A percentile compares a stretch with the other conserved stretches of the same genome.
phyloP scores from a whole-genome alignment of 805 yeast genomes.

The Candida xiaguanensis region DNA sequence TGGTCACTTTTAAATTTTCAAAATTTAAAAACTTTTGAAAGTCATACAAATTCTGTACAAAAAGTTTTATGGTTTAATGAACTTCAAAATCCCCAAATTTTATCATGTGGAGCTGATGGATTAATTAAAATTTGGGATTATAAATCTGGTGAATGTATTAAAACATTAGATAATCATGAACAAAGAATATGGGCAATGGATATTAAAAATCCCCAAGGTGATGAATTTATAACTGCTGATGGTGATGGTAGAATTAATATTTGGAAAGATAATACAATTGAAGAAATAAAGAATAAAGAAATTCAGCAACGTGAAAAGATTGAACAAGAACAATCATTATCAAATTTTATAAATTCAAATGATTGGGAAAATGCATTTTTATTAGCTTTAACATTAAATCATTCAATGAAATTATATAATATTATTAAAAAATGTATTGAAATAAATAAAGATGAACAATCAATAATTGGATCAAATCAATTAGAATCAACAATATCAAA shows the following conservation, averaged over 20 bases:
- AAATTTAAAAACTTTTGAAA: slow-evolving; percentile 82
- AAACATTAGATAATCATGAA: slow-evolving; percentile 85
- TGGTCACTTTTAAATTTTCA: slow-evolving; percentile 83
- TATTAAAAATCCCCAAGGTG: slow-evolving; percentile 48
- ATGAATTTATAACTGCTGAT: slow-evolving; percentile 77
- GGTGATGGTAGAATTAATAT: slow-evolving; percentile 90
- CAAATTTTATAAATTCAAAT: slow-evolving; percentile 63
- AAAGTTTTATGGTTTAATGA: slow-evolving; percentile 67
- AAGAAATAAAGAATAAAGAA: slow-evolving; percentile 52
- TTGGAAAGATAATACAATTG: slow-evolving; percentile 88
- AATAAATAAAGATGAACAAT: slow-evolving; percentile 45
- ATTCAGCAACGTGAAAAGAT: slow-evolving; percentile 51
- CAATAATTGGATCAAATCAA: slow-evolving; percentile 51
- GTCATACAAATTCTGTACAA: slow-evolving; percentile 91
- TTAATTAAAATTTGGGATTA: slow-evolving; percentile 87
- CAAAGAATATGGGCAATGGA: slow-evolving; percentile 93
- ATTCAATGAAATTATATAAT: slow-evolving; percentile 82
- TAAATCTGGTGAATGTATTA: slow-evolving; percentile 66
- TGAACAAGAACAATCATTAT: slow-evolving; percentile 86
- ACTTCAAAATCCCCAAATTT: slow-evolving; percentile 52
- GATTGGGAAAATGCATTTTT: slow-evolving; percentile 90
- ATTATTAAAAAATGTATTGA: slow-evolving; percentile 63
- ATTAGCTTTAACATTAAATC: slow-evolving; percentile 81
- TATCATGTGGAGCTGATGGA: slow-evolving; percentile 92
- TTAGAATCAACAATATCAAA: slow-evolving; percentile 62